Base-by-base conservation (phyloP, 345 rosid species). In the Dimocarpus longan region DNA sequence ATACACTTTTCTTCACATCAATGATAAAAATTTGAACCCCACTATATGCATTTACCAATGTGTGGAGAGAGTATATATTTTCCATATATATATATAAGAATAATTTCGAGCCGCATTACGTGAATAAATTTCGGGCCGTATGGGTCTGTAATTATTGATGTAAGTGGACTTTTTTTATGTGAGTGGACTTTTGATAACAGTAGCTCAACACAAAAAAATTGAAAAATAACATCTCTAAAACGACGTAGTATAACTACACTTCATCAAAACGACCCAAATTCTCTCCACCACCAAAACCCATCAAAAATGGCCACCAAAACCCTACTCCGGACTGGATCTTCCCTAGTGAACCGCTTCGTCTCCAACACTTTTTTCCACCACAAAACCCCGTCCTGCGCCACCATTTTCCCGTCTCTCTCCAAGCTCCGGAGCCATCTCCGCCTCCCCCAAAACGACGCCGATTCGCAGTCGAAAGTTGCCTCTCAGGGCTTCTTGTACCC, bases 401-500 rank as follows among this genome's bases (percentile, higher is more conserved):
- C 75, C 79, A 21, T 92, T 10, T 86, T 86, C 87, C 95, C 98
- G 68, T 89, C 97, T 37, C 72, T 87, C 60, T 85, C 89, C 79
- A 89, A 85, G 72, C 76, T 81, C 70, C 88, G 84, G 68, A 60
- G 71, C 63, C 70, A 88, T 21, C 79, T 84, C 44, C 76, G 70
- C 78, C 81, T 89, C 22, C 86, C 80, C 2, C 88, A 46, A 63
- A 85, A 66, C 84, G 91, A 90, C 69, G 78, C 70, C 66, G 80
- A 10, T 54, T 73, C 89, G 24, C 54, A 81, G 66, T 77, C 80
- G 15, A 88, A 79, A 28, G 68, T 85, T 48, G 54, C 84, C 2
- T 84, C 88, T 21, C 81, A 86, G 60, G 92, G 87, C 0, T 93
- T 91, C 79, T 75, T 89, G n/a, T 82, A 94, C 65, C 99, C 99